phyloP scores from a whole-genome alignment of 805 yeast genomes.

The Candida tibetensis region DNA sequence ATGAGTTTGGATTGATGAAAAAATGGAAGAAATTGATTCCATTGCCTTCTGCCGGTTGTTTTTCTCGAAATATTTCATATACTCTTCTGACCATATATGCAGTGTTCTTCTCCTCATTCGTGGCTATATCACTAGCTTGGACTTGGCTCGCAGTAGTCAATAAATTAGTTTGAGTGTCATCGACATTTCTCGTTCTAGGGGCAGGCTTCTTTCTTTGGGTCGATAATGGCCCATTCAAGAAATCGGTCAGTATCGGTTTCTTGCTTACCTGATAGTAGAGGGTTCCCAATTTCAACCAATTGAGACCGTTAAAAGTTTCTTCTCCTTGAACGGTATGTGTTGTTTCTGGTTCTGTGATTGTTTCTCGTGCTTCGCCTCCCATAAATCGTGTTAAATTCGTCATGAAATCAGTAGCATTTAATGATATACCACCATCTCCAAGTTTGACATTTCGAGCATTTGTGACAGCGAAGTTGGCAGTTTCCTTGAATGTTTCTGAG shows the following conservation, averaged over 20 bases:
- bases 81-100: conserved; percentile 60
- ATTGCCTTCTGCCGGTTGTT: conserved; percentile 22
- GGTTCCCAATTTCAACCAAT: conserved; percentile 62
- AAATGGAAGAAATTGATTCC: conserved; percentile 61
- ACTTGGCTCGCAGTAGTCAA: conserved; percentile 54
- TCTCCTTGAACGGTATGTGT: conserved; percentile 11
- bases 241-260: conserved; percentile 52
- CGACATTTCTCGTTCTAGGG: conserved; percentile 31
- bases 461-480: conserved; percentile 60
- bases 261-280: conserved; percentile 45
- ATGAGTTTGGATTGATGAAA: conserved; percentile 73
- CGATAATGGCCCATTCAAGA: conserved; percentile 68
- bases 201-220: conserved; percentile 51
- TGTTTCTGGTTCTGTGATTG: conserved; percentile 3
- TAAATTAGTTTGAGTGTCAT: conserved; percentile 39
- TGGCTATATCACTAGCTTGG: conserved; percentile 48
- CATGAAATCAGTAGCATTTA: conserved; percentile 49
- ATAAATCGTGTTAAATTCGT: conserved; percentile 33
- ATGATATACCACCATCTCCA: conserved; percentile 51
- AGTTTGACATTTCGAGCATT: conserved; percentile 61
- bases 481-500: conserved; percentile 58
- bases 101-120: conserved; percentile 55
- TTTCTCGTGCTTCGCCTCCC: conserved; percentile 11
- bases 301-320: conserved; percentile 41
- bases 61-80: conserved; percentile 37